Conservation (phyloP, 495 filamentous ascomycete species). For the Penicillium crystallinum region DNA sequence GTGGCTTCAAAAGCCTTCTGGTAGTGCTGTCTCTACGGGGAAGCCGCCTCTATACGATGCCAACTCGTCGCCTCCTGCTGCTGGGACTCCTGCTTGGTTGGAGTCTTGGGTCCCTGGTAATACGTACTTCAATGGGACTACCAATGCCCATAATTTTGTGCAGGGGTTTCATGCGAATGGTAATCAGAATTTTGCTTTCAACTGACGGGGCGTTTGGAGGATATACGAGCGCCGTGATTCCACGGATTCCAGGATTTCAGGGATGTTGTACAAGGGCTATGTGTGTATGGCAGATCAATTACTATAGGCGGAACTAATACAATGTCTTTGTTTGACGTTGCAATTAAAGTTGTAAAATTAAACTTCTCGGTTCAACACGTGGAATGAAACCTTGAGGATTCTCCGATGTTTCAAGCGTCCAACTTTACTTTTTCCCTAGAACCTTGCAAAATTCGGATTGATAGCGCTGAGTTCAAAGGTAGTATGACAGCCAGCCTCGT, state of each 20-base stretch:
- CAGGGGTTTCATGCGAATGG: neutral
- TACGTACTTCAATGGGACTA: neutral
- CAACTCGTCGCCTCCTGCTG: neutral
- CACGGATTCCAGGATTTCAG: neutral
- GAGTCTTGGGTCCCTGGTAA: neutral
- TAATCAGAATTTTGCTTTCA: neutral
- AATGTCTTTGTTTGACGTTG: neutral
- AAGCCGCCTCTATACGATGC: neutral
- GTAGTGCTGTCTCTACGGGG: neutral
- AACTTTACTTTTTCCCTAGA: neutral
- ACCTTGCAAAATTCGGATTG: neutral
- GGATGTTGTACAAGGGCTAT: neutral
- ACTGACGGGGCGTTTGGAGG: neutral
- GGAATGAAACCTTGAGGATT: neutral
- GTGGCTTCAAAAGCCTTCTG: neutral
- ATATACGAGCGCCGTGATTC: neutral
- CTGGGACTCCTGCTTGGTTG: neutral
- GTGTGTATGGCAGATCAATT: neutral
- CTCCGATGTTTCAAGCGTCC: neutral
- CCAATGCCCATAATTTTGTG: neutral
- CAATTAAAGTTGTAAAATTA: neutral
- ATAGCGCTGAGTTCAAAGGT: neutral
- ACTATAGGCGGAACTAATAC: neutral
- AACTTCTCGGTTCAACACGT: neutral
- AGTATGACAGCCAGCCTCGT: neutral